Conservation (phyloP, 2,329 filamentous ascomycete genomes). For the Cladosporium cucumerinum region DNA sequence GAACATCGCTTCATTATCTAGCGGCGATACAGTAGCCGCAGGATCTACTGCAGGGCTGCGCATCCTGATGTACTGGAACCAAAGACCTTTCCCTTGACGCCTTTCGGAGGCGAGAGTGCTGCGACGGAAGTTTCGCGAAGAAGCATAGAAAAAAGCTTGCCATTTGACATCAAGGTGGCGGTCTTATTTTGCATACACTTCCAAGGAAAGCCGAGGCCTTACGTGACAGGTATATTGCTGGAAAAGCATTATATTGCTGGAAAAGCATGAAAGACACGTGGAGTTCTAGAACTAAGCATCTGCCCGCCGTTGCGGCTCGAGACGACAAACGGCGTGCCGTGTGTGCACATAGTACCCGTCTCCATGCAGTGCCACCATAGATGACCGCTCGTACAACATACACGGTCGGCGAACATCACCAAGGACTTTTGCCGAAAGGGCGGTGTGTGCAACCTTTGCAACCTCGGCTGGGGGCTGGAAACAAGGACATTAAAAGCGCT, state of each 20-base stretch:
- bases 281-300: slow-evolving; percentile 6
- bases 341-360: neutral
- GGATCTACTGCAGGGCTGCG: neutral
- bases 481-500: neutral
- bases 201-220: neutral
- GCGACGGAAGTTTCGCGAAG: neutral
- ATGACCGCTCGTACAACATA: neutral
- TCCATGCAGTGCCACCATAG: neutral
- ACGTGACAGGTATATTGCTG: neutral
- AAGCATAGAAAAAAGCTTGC: neutral
- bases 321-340: neutral
- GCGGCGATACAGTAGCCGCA: neutral
- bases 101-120: neutral
- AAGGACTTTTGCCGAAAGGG: neutral
- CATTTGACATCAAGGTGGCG: neutral
- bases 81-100: neutral
- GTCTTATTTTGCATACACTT: neutral
- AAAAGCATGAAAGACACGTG: neutral
- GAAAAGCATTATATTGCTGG: neutral
- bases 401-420: neutral
- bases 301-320: slow-evolving; percentile 6
- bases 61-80: neutral
- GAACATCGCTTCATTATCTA: neutral
- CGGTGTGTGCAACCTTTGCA: neutral
- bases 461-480: slow-evolving; percentile 1